Percentiles rank a stretch among this genome's conserved stretches.
Conservation (phyloP, 2,329 filamentous ascomycete species). For the Colletotrichum orbiculare region DNA sequence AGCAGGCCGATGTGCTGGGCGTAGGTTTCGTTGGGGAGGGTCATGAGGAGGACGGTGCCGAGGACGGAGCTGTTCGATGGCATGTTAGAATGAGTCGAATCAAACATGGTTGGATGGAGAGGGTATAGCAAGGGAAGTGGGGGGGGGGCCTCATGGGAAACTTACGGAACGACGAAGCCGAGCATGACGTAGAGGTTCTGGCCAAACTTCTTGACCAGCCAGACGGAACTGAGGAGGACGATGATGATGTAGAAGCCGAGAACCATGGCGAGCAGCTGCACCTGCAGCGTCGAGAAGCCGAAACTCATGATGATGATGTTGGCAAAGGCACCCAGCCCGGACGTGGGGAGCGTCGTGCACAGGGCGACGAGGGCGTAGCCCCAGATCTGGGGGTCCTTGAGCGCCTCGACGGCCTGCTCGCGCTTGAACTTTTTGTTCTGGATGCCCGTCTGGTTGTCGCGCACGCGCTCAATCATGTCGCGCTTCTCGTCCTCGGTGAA, state of each 20-base stretch:
- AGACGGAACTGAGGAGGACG: conserved; percentile 73
- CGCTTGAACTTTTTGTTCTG: conserved; percentile 64
- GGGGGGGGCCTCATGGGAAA: conserved; percentile 18
- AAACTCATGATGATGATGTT: conserved; percentile 80
- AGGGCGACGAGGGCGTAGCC: conserved; percentile 74
- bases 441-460: conserved; percentile 70
- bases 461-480: conserved; percentile 70
- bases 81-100: neutral
- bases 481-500: conserved; percentile 74
- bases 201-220: conserved; percentile 73
- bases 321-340: conserved; percentile 77
- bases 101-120: neutral
- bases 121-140: no score
- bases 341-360: conserved; percentile 79
- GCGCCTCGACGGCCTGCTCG: conserved; percentile 60
- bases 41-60: conserved; percentile 79
- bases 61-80: conserved; percentile 67
- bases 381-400: conserved; percentile 74
- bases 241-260: conserved; percentile 79
- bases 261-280: conserved; percentile 80
- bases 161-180: conserved; percentile 73
- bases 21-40: conserved; percentile 67
- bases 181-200: conserved; percentile 77
- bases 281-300: conserved; percentile 72
- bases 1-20: conserved; percentile 74